Evolutionary conservation across 2,329 filamentous ascomycete genomes (phyloP).

Genomic region (Metarhizium rileyi): DNA sequence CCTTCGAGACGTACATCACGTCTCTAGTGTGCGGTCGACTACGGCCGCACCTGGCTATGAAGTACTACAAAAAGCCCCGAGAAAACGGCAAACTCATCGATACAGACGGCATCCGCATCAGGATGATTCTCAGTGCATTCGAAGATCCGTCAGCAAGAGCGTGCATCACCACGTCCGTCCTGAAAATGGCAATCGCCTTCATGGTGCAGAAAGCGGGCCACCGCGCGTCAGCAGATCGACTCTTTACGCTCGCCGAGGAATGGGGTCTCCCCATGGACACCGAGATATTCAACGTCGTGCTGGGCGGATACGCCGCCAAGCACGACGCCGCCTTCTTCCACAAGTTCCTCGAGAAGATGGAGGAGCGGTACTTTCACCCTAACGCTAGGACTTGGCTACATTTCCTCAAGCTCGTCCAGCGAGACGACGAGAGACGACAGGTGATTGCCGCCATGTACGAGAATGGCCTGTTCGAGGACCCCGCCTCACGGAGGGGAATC

Average conservation of each 20-base stretch:
- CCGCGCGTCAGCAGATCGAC: slow-evolving; percentile 20
- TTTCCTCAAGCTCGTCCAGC: slow-evolving; percentile 44
- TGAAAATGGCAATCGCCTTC: slow-evolving; percentile 36
- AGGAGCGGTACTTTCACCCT: slow-evolving; percentile 25
- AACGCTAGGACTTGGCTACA: slow-evolving; percentile 38
- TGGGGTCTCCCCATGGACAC: slow-evolving; percentile 33
- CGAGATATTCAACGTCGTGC: slow-evolving; percentile 38
- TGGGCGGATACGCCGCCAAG: slow-evolving; percentile 29
- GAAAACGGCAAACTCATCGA: slow-evolving; percentile 19
- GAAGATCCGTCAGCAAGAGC: slow-evolving; percentile 22
- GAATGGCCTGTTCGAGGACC: slow-evolving; percentile 31
- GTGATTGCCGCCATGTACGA: slow-evolving; percentile 37
- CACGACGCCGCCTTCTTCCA: slow-evolving; percentile 33
- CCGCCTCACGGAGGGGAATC: slow-evolving; percentile 25
- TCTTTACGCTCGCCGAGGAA: slow-evolving; percentile 28
- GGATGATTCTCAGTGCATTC: slow-evolving; percentile 30
- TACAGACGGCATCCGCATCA: slow-evolving; percentile 29
- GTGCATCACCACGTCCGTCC: slow-evolving; percentile 27
- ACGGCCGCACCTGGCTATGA: slow-evolving; percentile 20
- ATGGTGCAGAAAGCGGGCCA: slow-evolving; percentile 27
- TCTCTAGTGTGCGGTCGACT: slow-evolving; percentile 30
- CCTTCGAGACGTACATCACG: slow-evolving; percentile 33
- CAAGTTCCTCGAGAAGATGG: slow-evolving; percentile 31
- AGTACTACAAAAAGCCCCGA: slow-evolving; percentile 24
- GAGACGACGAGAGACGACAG: slow-evolving; percentile 42